Evolutionary conservation across 106 monocot genomes (phyloP).

Genomic region (Dendrobium huoshanense): DNA sequence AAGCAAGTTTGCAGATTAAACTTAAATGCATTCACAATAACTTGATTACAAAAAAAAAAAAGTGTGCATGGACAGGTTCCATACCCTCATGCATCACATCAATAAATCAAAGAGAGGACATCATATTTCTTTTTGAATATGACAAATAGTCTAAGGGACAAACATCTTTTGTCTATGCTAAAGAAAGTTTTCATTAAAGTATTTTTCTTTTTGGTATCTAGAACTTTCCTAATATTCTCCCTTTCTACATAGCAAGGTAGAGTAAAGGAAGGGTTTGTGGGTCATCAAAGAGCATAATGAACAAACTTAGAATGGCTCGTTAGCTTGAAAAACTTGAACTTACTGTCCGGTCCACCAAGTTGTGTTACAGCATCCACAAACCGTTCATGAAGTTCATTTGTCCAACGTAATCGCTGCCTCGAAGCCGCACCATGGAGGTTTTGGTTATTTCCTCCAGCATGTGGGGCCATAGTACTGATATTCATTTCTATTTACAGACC

Average conservation of each 20-base stretch:
- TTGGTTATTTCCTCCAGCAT: neutral
- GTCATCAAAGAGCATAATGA: neutral
- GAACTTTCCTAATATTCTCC: neutral
- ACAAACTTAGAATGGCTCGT: neutral
- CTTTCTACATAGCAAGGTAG: neutral
- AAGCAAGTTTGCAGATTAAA: no score
- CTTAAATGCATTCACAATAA: no score
- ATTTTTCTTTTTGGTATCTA: neutral
- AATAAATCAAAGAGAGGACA: no score
- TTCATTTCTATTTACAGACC: constrained; percentile 7
- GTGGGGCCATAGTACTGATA: neutral
- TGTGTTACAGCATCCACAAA: constrained; percentile 68
- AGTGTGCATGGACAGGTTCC: neutral
- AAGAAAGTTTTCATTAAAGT: neutral
- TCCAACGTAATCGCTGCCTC: constrained; percentile 59
- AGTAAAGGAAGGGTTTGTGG: neutral
- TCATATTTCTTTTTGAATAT: neutral
- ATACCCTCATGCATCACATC: neutral
- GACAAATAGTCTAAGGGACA: neutral
- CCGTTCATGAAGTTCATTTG: constrained; percentile 61
- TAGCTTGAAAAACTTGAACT: constrained; percentile 18
- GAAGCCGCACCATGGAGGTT: constrained; percentile 30
- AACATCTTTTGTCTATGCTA: neutral
- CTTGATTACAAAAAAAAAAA: no score
- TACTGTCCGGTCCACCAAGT: constrained; percentile 63